Percentiles rank a stretch among this genome's conserved stretches.
These are phyloP conservation scores for Amphirosellinia nigrospora DNA, from an alignment of 495 filamentous ascomycete genomes.

Conservation along the genomic window DNA sequence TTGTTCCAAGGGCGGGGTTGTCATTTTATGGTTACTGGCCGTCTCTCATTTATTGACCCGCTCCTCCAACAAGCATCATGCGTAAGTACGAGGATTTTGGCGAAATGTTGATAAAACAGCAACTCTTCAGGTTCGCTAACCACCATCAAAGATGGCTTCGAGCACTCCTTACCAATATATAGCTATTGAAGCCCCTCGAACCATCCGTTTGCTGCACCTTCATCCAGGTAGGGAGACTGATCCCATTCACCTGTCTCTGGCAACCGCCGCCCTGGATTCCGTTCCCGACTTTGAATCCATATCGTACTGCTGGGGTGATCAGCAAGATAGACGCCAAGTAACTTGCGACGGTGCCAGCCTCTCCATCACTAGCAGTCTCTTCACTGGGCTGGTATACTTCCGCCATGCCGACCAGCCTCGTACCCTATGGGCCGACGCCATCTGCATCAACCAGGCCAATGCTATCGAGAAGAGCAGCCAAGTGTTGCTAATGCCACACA, in stretches of 20 bases:
- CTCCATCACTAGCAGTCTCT: constrained; percentile 36
- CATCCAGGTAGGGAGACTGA: constrained; percentile 28
- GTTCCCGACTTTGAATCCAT: constrained; percentile 41
- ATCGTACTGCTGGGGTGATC: constrained; percentile 48
- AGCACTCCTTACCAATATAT: background rate
- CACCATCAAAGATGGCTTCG: background rate
- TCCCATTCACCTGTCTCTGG: constrained; percentile 24
- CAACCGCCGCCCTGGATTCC: constrained; percentile 18
- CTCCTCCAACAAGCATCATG: background rate
- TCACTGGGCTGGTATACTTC: constrained; percentile 36
- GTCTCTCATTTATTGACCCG: background rate
- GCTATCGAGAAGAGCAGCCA: constrained; percentile 40
- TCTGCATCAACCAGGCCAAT: constrained; percentile 51
- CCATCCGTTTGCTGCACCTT: constrained; percentile 28
- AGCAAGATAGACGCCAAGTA: constrained; percentile 25
- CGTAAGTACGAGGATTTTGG: background rate
- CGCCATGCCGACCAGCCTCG: constrained; percentile 33
- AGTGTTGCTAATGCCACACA: constrained; percentile 44
- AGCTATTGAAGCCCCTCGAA: constrained; percentile 8
- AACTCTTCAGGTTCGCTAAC: background rate
- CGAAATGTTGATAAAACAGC: background rate
- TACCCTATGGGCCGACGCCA: constrained; percentile 44
- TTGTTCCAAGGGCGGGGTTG: background rate
- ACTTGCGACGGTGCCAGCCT: constrained; percentile 34
- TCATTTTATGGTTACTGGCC: background rate